Percentiles rank a stretch among this genome's conserved stretches.
Conservation (phyloP, 2,329 filamentous ascomycete species). For the Aspergillus sp. region DNA sequence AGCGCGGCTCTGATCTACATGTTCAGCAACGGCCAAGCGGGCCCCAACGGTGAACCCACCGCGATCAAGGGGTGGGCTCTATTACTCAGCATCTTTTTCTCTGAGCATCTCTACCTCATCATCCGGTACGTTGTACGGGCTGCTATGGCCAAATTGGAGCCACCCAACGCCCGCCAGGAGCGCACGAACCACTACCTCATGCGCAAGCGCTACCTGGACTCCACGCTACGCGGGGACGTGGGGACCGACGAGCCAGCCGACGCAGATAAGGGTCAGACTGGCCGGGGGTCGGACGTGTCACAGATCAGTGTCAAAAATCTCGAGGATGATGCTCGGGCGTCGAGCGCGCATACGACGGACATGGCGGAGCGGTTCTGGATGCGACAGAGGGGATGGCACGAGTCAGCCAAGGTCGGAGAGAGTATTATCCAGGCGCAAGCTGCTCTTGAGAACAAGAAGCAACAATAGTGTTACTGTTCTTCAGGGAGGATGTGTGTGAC, state of each 20-base stretch:
- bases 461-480: slow-evolving; percentile 17
- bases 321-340: slow-evolving; percentile 36
- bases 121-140: slow-evolving; percentile 64
- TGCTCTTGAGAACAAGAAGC: slow-evolving; percentile 21
- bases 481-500: no score
- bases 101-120: slow-evolving; percentile 83
- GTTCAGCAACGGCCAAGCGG: slow-evolving; percentile 61
- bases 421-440: slow-evolving; percentile 32
- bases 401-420: slow-evolving; percentile 33
- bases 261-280: slow-evolving; percentile 4
- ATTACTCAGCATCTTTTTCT: slow-evolving; percentile 71
- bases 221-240: slow-evolving; percentile 14
- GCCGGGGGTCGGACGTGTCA: slow-evolving; percentile 5
- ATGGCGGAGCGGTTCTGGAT: slow-evolving; percentile 37
- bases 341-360: slow-evolving; percentile 25
- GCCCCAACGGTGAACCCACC: slow-evolving; percentile 35
- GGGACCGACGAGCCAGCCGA: slow-evolving; percentile 14
- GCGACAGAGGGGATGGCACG: slow-evolving; percentile 37
- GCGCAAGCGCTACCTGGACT: slow-evolving; percentile 67
- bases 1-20: slow-evolving; percentile 83
- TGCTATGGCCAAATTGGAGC: slow-evolving; percentile 72
- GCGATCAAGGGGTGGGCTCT: slow-evolving; percentile 72
- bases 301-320: slow-evolving; percentile 30
- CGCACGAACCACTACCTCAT: slow-evolving; percentile 70
- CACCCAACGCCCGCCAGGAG: slow-evolving; percentile 77